A percentile compares a stretch with the other conserved stretches of the same genome.
These are phyloP conservation scores for Ophiostoma sp. DNA, from an alignment of 2,329 filamentous ascomycete genomes.

Conservation along the genomic window DNA sequence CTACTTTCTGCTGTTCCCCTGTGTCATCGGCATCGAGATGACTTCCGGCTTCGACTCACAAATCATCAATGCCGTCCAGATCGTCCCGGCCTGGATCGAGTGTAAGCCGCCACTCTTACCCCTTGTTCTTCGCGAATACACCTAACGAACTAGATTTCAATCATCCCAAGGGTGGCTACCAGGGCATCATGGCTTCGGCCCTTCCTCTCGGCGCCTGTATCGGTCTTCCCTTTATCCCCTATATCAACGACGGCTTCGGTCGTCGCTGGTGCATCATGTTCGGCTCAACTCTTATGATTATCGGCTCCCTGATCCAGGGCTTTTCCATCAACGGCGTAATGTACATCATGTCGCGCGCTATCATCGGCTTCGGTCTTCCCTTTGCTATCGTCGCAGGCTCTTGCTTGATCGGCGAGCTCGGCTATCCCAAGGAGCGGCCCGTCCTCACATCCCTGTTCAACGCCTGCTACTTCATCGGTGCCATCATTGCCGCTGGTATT, in stretches of 20 bases:
- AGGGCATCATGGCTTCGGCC: slow-evolving; percentile 43
- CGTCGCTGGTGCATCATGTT: slow-evolving; percentile 48
- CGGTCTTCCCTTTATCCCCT: slow-evolving; percentile 46
- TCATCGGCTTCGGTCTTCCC: slow-evolving; percentile 58
- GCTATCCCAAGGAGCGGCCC: slow-evolving; percentile 55
- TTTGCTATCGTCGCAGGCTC: slow-evolving; percentile 55
- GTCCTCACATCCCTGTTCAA: slow-evolving; percentile 55
- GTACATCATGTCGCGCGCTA: slow-evolving; percentile 55
- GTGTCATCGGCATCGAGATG: slow-evolving; percentile 55
- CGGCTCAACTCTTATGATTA: slow-evolving; percentile 47
- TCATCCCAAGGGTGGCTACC: slow-evolving; percentile 31
- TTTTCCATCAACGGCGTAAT: slow-evolving; percentile 45
- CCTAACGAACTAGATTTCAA: slow-evolving; percentile 29
- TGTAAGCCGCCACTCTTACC: slow-evolving; percentile 30
- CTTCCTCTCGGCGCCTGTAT: slow-evolving; percentile 49
- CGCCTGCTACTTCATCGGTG: slow-evolving; percentile 48
- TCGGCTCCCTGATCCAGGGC: slow-evolving; percentile 49
- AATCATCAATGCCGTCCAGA: slow-evolving; percentile 38
- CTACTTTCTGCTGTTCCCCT: slow-evolving; percentile 52
- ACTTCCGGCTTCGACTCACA: slow-evolving; percentile 52
- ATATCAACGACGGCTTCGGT: slow-evolving; percentile 47
- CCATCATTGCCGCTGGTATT: slow-evolving; percentile 46
- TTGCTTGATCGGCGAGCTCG: slow-evolving; percentile 54
- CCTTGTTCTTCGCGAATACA: background rate
- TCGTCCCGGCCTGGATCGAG: slow-evolving; percentile 34